phyloP scores from a whole-genome alignment of 2,329 filamentous ascomycete species.

The Fusarium subtropicale region DNA sequence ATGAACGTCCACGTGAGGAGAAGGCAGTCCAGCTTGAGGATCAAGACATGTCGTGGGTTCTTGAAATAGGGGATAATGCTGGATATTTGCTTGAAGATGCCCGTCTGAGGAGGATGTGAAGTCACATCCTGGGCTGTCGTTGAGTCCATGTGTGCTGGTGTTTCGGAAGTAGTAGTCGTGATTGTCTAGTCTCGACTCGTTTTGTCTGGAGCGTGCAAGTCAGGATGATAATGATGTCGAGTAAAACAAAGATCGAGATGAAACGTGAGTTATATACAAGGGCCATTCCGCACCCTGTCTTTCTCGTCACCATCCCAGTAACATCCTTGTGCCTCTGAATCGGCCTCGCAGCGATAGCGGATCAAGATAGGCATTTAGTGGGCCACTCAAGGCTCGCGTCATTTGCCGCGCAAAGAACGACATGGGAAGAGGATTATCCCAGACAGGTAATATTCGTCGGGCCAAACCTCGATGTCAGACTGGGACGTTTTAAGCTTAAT shows the following conservation, averaged over 20 bases:
- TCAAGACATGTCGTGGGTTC: constrained; percentile 49
- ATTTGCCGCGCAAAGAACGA: constrained; percentile 41
- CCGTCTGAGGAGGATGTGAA: constrained; percentile 25
- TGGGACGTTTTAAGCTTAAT: constrained; percentile 34
- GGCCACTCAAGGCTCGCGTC: constrained; percentile 37
- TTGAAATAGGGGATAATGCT: constrained; percentile 44
- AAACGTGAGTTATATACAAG: constrained; percentile 33
- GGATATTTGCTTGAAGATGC: constrained; percentile 37
- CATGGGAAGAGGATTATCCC: constrained; percentile 22
- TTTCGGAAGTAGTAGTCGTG: constrained; percentile 2
- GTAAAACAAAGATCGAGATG: constrained; percentile 3
- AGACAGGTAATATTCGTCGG: constrained; percentile 37
- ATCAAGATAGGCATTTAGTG: constrained; percentile 33
- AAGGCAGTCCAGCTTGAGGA: constrained; percentile 53
- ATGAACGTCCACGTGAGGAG: constrained; percentile 53
- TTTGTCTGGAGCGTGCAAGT: background rate
- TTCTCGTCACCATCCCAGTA: background rate
- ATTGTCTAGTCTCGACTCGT: constrained; percentile 10
- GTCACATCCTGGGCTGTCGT: background rate
- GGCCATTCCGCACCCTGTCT: constrained; percentile 9
- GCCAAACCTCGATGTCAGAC: constrained; percentile 12
- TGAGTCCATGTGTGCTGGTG: background rate
- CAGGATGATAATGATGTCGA: background rate
- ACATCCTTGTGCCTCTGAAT: background rate
- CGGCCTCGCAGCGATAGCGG: background rate